Conservation (phyloP, 1,284 basidiomycete genomes). For the Tilletia indica region DNA sequence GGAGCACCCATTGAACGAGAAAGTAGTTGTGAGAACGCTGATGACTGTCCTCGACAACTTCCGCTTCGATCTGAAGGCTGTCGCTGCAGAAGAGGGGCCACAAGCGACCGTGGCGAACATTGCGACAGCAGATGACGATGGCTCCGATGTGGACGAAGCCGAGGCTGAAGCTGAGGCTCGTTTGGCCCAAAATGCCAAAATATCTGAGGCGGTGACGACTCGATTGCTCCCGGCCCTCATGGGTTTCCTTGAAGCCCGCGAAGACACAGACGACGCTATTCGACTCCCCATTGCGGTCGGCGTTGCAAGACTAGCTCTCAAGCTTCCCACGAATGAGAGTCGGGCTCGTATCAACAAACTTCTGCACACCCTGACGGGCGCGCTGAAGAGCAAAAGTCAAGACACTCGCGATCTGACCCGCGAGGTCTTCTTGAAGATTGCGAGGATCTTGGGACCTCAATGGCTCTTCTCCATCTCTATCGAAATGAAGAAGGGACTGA, state of each 20-base stretch:
- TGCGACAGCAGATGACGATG: slow-evolving; percentile 60
- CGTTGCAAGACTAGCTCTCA: slow-evolving; percentile 77
- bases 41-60: slow-evolving; percentile 87
- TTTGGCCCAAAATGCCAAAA: slow-evolving; percentile 52
- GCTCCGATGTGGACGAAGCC: slow-evolving; percentile 59
- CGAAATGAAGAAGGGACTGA: slow-evolving; percentile 77
- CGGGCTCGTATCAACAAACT: slow-evolving; percentile 70
- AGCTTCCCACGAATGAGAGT: slow-evolving; percentile 68
- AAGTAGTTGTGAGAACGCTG: slow-evolving; percentile 79
- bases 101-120: not conserved
- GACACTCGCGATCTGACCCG: slow-evolving; percentile 86
- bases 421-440: slow-evolving; percentile 80
- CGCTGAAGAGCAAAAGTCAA: slow-evolving; percentile 86
- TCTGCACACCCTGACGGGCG: slow-evolving; percentile 79
- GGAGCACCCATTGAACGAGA: slow-evolving; percentile 73
- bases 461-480: slow-evolving; percentile 74
- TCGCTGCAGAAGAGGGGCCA: slow-evolving; percentile 16
- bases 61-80: slow-evolving; percentile 65
- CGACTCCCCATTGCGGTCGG: slow-evolving; percentile 75
- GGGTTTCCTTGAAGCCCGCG: slow-evolving; percentile 63
- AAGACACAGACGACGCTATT: slow-evolving; percentile 74
- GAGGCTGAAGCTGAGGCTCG: slow-evolving; percentile 6
- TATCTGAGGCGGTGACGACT: slow-evolving; percentile 73
- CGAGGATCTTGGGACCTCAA: slow-evolving; percentile 69
- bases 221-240: slow-evolving; percentile 52